Evolutionary conservation across 2,329 filamentous ascomycete species (phyloP), one percentile per base, ranked within the genome.

Genomic region (Penicillium sp.): DNA sequence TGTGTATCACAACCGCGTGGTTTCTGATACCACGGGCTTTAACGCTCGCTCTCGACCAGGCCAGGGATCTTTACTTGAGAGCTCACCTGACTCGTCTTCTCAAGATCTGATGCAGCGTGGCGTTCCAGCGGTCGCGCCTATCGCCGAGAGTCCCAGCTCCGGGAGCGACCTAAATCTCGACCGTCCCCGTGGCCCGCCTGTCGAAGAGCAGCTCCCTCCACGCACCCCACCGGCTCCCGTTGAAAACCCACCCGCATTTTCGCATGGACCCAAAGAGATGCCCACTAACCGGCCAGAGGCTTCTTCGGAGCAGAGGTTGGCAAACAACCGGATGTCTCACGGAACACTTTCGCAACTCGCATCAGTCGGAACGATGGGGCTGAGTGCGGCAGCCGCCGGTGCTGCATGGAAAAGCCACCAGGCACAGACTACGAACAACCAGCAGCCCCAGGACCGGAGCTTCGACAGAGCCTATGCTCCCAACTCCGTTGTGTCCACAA

Each of bases 311-410:
- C 81, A 93, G 67, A 88, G 90, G 61, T 87, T 87, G 62, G 91
- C 90, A 51, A 94, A 91, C 66, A 92, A 89, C 65, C 88, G 91
- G 23, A 87, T 97, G 72, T 96, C 94, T 27, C 84, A 82, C 65
- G 87, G 86, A 1, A 97, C 93, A 0, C 80, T 97, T 46, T 83
- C 87, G 45, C 91, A 97, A 71, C 81, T 97, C 71, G 86, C 86
- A 33, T 89, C 88, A 64, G 89, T 89, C 46, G 85, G 84, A 54
- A 84, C 83, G 23, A 73, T 85, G 49, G 71, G 78, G 47, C 70
- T 70, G 66, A 53, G 71, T 59, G 63, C 69, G 58, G 75, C 76
- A 41, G 71, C 72, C 23, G 74, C 61, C 42, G 70, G 72, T 25
- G 75, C 60, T 31, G 73, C 54, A 71, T 74, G 54, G 72, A 75